These are phyloP conservation scores for Clonostachys solani DNA, from an alignment of 2,329 filamentous ascomycete species.

Conservation along the genomic window DNA sequence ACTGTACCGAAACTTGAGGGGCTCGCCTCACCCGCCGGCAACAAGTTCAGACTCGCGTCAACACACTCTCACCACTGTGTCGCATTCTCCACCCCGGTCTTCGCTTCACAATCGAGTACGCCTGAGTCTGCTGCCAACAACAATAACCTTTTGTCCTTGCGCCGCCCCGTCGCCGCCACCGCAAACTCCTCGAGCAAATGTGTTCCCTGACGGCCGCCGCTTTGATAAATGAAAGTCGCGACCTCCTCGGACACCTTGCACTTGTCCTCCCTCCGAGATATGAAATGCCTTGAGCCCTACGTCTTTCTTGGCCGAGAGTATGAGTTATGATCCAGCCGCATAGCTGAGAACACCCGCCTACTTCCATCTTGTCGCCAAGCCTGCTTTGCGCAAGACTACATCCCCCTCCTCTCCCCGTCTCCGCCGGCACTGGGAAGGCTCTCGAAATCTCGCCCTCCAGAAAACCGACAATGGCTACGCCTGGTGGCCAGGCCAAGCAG, in stretches of 20 bases:
- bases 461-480: conserved; percentile 13
- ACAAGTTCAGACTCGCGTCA: too few relatives aligned
- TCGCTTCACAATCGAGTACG: too few relatives aligned
- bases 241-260: conserved; percentile 13
- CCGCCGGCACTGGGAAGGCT: conserved; percentile 7
- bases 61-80: too few relatives aligned
- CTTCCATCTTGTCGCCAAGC: too few relatives aligned
- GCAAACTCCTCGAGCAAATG: conserved; percentile 19
- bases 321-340: conserved; percentile 18
- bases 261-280: conserved; percentile 19
- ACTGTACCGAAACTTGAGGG: too few relatives aligned
- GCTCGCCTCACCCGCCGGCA: too few relatives aligned
- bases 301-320: conserved; percentile 22
- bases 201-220: conserved; percentile 25
- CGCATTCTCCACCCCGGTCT: too few relatives aligned
- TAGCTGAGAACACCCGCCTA: conserved; percentile 10
- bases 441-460: background rate
- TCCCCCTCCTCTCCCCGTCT: conserved; percentile 6
- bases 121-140: too few relatives aligned
- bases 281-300: conserved; percentile 23
- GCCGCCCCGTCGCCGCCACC: background rate
- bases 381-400: too few relatives aligned
- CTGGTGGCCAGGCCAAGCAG: conserved; percentile 20
- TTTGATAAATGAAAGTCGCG: conserved; percentile 23
- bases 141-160: background rate